phyloP scores from a whole-genome alignment of 2,329 filamentous ascomycete species.

The Cladophialophora exuberans region DNA sequence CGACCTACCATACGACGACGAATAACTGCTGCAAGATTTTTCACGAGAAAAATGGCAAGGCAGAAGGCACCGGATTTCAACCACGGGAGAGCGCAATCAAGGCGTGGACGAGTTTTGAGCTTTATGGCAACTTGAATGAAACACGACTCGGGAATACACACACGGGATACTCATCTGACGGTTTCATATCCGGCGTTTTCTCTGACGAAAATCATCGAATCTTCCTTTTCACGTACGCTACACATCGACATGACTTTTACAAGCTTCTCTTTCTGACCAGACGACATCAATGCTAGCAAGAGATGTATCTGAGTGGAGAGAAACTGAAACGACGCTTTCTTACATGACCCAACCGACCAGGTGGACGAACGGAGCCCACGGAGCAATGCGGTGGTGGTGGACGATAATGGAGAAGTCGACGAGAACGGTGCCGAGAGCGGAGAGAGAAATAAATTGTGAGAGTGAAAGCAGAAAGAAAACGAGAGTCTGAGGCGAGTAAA shows the following conservation, averaged over 20 bases:
- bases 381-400: constrained; percentile 10
- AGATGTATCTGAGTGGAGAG: constrained; percentile 15
- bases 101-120: constrained; percentile 14
- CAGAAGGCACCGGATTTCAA: constrained; percentile 9
- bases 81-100: constrained; percentile 5
- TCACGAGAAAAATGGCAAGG: constrained; percentile 20
- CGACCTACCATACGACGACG: constrained; percentile 18
- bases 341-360: constrained; percentile 17
- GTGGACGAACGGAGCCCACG: constrained; percentile 5
- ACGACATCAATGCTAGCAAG: not conserved
- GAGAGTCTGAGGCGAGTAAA: no score
- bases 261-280: not conserved
- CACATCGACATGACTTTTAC: constrained; percentile 9
- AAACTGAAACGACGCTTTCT: constrained; percentile 8
- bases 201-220: constrained; percentile 4
- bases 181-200: constrained; percentile 12
- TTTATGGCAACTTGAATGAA: constrained; percentile 12
- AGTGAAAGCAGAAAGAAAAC: constrained; percentile 6
- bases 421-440: constrained; percentile 5
- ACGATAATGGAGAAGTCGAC: constrained; percentile 6
- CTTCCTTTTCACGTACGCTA: constrained; percentile 11
- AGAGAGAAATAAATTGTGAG: not conserved
- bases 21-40: constrained; percentile 15
- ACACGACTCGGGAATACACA: constrained; percentile 11
- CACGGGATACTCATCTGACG: constrained; percentile 2